A percentile compares a stretch with the other conserved stretches of the same genome.
phyloP scores from a whole-genome alignment of 805 yeast genomes.

The Wickerhamomyces tratensis region DNA sequence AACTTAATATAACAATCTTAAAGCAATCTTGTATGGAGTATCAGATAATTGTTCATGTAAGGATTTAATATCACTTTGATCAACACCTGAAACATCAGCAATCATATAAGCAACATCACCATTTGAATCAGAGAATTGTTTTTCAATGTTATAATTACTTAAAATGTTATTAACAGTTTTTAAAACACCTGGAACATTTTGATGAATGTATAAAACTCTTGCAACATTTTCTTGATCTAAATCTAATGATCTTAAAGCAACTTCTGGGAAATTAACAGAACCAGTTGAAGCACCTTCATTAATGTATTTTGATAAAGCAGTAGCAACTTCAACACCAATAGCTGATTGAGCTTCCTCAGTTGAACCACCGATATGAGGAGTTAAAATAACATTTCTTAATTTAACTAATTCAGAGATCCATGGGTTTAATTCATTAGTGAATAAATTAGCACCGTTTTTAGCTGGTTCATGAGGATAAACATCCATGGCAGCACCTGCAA shows the following conservation, averaged over 20 bases:
- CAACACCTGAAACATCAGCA: conserved; percentile 92
- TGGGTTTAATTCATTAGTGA: conserved; percentile 60
- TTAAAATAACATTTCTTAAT: conserved; percentile 79
- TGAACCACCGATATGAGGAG: conserved; percentile 99
- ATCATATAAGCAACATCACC: conserved; percentile 95
- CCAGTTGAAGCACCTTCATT: conserved; percentile 94
- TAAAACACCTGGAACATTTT: conserved; percentile 97
- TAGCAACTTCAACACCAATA: conserved; percentile 91
- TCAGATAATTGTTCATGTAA: conserved; percentile 78
- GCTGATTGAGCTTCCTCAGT: conserved; percentile 99
- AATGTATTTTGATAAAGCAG: conserved; percentile 79
- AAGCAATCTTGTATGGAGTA: conserved; percentile 84
- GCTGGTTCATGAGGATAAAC: conserved; percentile 97
- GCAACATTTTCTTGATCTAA: conserved; percentile 82
- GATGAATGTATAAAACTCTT: conserved; percentile 92
- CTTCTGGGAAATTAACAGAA: conserved; percentile 99
- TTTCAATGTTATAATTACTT: conserved; percentile 91
- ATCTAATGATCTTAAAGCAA: conserved; percentile 77
- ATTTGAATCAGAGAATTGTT: conserved; percentile 95
- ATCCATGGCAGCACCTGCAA: conserved; percentile 96
- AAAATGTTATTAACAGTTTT: conserved; percentile 94
- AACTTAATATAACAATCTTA: conserved; percentile 76
- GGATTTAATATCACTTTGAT: conserved; percentile 69
- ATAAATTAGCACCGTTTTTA: conserved; percentile 81
- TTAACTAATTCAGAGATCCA: conserved; percentile 80